Base-by-base conservation (phyloP, 2,329 filamentous ascomycete species). In the Diaporthe velutina region DNA sequence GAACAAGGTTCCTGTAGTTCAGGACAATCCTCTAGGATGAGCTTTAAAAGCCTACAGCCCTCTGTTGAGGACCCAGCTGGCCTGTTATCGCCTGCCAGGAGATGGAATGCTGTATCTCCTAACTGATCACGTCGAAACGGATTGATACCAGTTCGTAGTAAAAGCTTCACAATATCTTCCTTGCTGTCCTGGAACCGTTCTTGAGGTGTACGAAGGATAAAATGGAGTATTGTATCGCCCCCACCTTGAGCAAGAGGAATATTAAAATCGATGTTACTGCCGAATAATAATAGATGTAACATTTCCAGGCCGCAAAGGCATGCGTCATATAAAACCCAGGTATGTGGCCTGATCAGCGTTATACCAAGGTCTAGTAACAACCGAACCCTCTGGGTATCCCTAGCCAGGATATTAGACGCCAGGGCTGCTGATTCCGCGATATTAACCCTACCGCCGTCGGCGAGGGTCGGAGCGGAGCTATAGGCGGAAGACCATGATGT, bases 401-500 rank as follows among this genome's bases (percentile, higher is more conserved):
- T 7, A 7, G 28, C 25, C 15, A 55, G 28, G 28, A 55, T 33
- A 9, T 13, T 13, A 33, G 13, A 55, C 12, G 52, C 52, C 1
- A 55, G 28, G 28, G 52, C 52, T 7, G 52, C 25, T 17, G 28
- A 55, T 30, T 55, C 52, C 15, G 52, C 52, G 19, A 3, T 28
- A 13, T 17, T 55, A 19, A 2, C 52, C 52, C 52, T 55, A 3
- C 15, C 8, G 15, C 33, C 19, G 8, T 61, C 19, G 28, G 19
- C 22, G 13, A 40, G 19, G 19, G 57, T 61, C 28, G 33, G 22
- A 17, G 33, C 57, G 9, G 35, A 61, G 57, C 57, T 61, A 25
- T 40, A 61, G 57, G 19, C 35, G n/a, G 57, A 61, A 12, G 57
- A 61, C 57, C n/a, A 61, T 40, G 35, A 61, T 40, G 33, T 15